Conservation (phyloP, 805 yeast genomes). For the Phaffomyces antillensis region DNA sequence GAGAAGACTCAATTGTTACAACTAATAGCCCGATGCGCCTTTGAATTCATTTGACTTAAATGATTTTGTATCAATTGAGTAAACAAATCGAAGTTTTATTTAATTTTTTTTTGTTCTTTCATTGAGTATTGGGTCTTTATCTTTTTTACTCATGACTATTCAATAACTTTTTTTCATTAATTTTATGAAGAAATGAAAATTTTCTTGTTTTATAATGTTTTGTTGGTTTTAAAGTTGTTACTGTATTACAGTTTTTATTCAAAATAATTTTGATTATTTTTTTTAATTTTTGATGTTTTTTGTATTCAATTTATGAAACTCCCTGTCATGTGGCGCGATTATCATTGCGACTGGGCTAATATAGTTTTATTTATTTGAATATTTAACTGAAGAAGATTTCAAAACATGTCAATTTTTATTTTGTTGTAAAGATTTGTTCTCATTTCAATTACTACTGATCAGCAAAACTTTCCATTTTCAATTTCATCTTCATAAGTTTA, state of each 20-base stretch:
- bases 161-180: too few species aligned
- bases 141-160: neutral
- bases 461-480: too few species aligned
- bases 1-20: neutral
- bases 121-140: neutral
- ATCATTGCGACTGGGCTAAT: constrained; percentile 20
- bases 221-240: neutral
- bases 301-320: neutral
- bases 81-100: neutral
- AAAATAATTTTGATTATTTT: neutral
- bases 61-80: constrained; percentile 24
- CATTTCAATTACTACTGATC: too few species aligned
- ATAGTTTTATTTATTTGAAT: neutral
- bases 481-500: neutral
- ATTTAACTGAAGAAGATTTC: neutral
- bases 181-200: too few species aligned
- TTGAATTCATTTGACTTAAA: constrained; percentile 25
- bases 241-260: neutral
- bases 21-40: constrained; percentile 28
- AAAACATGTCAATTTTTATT: neutral
- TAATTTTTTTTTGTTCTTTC: neutral
- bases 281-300: neutral
- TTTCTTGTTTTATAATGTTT: too few species aligned
- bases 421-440: too few species aligned
- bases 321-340: constrained; percentile 21